A percentile compares a stretch with the other conserved stretches of the same genome.
Evolutionary conservation across 345 rosid genomes (phyloP).

Genomic region (Isatis tinctoria): DNA sequence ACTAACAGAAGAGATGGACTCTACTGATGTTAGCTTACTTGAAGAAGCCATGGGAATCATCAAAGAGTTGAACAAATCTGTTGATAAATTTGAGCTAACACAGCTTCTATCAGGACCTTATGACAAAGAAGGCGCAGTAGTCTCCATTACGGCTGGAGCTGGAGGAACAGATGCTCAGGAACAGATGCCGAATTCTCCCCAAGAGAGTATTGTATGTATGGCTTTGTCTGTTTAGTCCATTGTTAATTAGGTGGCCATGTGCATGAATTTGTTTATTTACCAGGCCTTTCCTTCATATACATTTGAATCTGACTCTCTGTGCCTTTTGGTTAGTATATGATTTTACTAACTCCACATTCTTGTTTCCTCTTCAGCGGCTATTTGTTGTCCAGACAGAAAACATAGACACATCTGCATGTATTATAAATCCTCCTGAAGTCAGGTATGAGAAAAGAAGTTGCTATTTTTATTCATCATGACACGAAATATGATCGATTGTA

Average conservation of each 20-base stretch:
- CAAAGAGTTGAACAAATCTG: constrained; percentile 59
- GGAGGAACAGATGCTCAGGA: constrained; percentile 99
- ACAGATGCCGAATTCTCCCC: constrained; percentile 35
- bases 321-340: not conserved
- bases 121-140: constrained; percentile 89
- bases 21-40: constrained; percentile 72
- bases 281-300: not conserved
- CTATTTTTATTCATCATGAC: not conserved
- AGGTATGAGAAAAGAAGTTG: constrained; percentile 44
- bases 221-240: too few species aligned
- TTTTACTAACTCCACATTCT: constrained; percentile 14
- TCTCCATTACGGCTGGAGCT: constrained; percentile 90
- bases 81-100: constrained; percentile 76
- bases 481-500: constrained; percentile 4
- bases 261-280: not conserved
- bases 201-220: constrained; percentile 67
- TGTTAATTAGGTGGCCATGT: too few species aligned
- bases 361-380: constrained; percentile 51
- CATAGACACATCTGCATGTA: constrained; percentile 72
- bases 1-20: constrained; percentile 91
- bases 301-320: not conserved
- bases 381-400: constrained; percentile 72
- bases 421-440: constrained; percentile 70
- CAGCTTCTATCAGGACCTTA: constrained; percentile 95
- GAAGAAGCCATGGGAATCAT: constrained; percentile 73